Evolutionary conservation across 192 early-diverging fungal genomes (phyloP).

Genomic region (Rhizophlyctis rosea): DNA sequence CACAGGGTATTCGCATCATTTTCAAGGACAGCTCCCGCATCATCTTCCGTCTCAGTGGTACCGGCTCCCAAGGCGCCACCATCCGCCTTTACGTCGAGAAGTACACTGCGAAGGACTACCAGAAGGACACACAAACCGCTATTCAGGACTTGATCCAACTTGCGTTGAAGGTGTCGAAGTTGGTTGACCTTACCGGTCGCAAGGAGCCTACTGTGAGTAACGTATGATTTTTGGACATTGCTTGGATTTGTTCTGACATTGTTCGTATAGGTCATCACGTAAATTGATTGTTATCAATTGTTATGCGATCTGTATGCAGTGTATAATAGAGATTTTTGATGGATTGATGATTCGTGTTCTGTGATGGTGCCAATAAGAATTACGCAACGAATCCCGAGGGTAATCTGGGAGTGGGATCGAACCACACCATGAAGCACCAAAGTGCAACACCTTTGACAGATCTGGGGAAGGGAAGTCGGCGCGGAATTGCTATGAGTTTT

Average conservation of each 20-base stretch:
- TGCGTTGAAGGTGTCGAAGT: constrained; percentile 70
- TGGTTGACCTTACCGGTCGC: constrained; percentile 82
- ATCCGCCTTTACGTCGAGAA: constrained; percentile 95
- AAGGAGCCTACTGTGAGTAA: constrained; percentile 73
- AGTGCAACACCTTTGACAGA: no score
- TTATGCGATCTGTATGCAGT: not conserved
- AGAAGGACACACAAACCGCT: constrained; percentile 73
- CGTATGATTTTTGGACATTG: not conserved
- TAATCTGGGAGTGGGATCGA: no score
- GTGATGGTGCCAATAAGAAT: no score
- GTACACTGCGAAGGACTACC: constrained; percentile 66
- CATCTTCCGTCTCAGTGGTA: constrained; percentile 89
- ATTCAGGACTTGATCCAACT: constrained; percentile 84
- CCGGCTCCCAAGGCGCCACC: constrained; percentile 93
- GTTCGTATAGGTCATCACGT: constrained; percentile 1
- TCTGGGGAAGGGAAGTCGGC: no score
- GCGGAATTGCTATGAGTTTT: no score
- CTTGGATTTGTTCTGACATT: not conserved
- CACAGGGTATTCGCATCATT: constrained; percentile 81
- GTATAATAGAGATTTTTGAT: not conserved
- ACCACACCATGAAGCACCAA: no score
- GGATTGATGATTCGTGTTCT: not conserved
- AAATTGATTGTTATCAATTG: not conserved
- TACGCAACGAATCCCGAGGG: no score
- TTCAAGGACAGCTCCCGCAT: constrained; percentile 92